Conservation (phyloP, 805 yeast genomes). For the Wickerhamiella parazyma region DNA sequence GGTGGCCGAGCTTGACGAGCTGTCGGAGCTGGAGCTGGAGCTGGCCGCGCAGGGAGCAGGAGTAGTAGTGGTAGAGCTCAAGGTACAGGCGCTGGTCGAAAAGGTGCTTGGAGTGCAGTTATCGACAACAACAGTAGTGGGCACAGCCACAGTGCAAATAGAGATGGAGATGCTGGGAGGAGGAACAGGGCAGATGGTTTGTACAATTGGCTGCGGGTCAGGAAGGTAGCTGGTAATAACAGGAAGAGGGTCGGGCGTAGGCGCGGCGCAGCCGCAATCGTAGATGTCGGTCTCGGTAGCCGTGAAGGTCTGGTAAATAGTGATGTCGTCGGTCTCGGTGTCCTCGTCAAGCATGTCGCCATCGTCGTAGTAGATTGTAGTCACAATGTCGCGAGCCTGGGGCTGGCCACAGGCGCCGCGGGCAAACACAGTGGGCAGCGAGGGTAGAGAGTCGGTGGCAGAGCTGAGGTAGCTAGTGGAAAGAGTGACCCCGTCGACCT, state of each 20-base stretch:
- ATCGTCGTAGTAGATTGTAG: background rate
- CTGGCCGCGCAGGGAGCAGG: background rate
- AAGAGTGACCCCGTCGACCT: background rate
- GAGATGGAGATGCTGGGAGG: background rate
- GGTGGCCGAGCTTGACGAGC: too few species aligned
- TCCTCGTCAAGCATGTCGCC: slow-evolving; percentile 1
- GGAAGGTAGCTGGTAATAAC: background rate
- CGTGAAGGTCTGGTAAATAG: slow-evolving; percentile 6
- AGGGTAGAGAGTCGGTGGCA: background rate
- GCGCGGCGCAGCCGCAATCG: background rate
- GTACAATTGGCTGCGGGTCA: background rate
- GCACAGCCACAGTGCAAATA: background rate
- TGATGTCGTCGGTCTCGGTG: background rate
- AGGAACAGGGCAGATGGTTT: background rate
- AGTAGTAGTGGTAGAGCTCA: background rate
- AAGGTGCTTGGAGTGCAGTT: background rate
- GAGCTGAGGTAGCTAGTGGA: background rate
- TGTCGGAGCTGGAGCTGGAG: too few species aligned
- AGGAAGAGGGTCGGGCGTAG: background rate
- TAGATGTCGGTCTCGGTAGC: slow-evolving; percentile 1
- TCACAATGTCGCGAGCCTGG: background rate
- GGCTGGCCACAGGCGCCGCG: background rate
- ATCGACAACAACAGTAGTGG: background rate
- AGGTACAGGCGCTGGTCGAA: too few species aligned
- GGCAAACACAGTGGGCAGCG: background rate